Base-by-base conservation (phyloP, 331 rosid species). In the Acacia concinna region DNA sequence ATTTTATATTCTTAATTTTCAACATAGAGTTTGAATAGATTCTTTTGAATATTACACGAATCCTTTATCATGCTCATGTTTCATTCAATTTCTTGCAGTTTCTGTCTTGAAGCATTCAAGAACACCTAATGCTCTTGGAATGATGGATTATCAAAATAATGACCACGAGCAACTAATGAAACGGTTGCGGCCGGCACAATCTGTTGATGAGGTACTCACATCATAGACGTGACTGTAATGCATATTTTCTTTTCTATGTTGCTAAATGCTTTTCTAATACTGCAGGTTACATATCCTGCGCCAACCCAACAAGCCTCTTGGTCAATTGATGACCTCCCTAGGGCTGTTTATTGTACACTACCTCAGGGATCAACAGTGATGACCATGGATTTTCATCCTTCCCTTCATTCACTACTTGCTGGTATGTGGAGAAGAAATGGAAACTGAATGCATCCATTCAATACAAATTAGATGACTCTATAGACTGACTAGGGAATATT, bases 361-460 rank as follows among this genome's bases (percentile, higher is more conserved):
- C 81, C 46, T 73, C 88, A 79, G 43, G 91, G 86, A 51, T 75
- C 78, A 40, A 51, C 49, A 0, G 86, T 86, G 71, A 75, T 83
- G 54, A 85, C 86, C 87, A 68, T 88, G 89, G 91, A 90, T 76
- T 90, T 90, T 74, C 88, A 85, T 80, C 92, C 89, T 64, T 85
- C 81, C 57, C 74, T 71, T 70, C 88, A 85, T 74, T 83, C 91
- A 6, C 59, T 85, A 65, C 89, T 90, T 65, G 81, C 80, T 15
- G 89, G 94, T 90, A 81, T 18, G 83, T 81, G 83, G 72, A 67
- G 72, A 67, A 65, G 75, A 64, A 21, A 13, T 23, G 30, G 20
- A 38, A 35, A 21, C 32, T 40, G 73, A 30, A 20, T 68, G 30
- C 73, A 23, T 40, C 52, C 54, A 23, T 8, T 21, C 7, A 40